Conservation (phyloP, 208 protist genomes). For the Lotmaria passim region DNA sequence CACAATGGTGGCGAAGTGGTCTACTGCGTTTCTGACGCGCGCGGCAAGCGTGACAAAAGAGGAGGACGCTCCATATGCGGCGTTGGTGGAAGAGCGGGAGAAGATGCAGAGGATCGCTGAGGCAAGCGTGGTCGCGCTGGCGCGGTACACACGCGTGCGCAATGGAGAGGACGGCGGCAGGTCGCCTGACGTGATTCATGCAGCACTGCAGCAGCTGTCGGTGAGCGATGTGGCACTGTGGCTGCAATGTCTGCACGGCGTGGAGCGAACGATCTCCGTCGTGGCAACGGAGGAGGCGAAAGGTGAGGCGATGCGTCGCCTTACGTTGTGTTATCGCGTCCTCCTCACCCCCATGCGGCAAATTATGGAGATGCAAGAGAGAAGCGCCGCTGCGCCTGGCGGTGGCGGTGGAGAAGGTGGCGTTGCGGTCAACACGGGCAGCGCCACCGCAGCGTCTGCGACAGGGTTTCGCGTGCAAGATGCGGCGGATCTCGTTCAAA, state of each 20-base stretch:
- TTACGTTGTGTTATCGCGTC: constrained; percentile 26
- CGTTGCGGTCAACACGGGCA: background rate
- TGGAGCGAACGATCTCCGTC: constrained; percentile 22
- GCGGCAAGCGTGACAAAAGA: background rate
- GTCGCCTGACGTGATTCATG: constrained; percentile 11
- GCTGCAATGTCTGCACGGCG: constrained; percentile 32
- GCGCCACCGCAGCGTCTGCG: background rate
- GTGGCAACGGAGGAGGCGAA: background rate
- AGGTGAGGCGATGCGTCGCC: constrained; percentile 12
- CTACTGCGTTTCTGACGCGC: background rate
- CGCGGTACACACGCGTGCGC: constrained; percentile 4
- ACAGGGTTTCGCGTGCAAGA: constrained; percentile 15
- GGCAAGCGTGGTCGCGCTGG: constrained; percentile 26
- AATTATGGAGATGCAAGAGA: background rate
- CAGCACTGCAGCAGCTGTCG: constrained; percentile 17
- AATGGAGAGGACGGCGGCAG: background rate
- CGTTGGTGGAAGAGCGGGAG: background rate
- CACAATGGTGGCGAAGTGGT: constrained; percentile 52
- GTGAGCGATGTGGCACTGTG: constrained; percentile 32
- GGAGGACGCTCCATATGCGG: background rate
- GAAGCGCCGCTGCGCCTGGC: background rate
- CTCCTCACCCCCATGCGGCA: constrained; percentile 24
- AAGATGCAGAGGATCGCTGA: constrained; percentile 30
- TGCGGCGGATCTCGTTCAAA: constrained; percentile 25
- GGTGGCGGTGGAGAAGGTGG: background rate